A percentile compares a stretch with the other conserved stretches of the same genome.
Evolutionary conservation across 164 flowering plant genomes (phyloP).

Genomic region (Kingdonia uniflora): DNA sequence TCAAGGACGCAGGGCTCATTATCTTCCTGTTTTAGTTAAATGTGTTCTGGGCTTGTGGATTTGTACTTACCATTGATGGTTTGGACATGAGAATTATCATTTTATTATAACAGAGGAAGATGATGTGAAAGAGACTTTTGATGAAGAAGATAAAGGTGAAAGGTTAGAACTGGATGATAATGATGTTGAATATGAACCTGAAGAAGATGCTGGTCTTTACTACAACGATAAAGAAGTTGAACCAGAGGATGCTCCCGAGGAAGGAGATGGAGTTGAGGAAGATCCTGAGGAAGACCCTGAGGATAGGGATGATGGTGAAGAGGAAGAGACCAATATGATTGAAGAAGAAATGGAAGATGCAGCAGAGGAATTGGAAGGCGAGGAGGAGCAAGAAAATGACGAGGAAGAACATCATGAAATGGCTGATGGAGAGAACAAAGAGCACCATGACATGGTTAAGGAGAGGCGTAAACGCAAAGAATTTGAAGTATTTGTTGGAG

Average conservation of each 20-base stretch:
- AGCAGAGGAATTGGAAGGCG: slow-evolving; percentile 52
- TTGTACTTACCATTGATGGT: not conserved
- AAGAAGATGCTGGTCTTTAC: slow-evolving; percentile 45
- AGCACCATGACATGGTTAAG: slow-evolving; percentile 74
- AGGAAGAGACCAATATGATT: slow-evolving; percentile 39
- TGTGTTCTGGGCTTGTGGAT: not conserved
- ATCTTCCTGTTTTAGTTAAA: too few species aligned
- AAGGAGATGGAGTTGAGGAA: slow-evolving; percentile 26
- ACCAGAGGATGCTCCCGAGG: slow-evolving; percentile 43
- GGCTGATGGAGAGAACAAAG: slow-evolving; percentile 58
- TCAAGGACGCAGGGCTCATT: too few species aligned
- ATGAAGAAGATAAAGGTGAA: slow-evolving; percentile 65
- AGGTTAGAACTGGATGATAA: slow-evolving; percentile 76
- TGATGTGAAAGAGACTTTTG: slow-evolving; percentile 31
- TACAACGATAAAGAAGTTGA: slow-evolving; percentile 61
- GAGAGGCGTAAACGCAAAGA: slow-evolving; percentile 96
- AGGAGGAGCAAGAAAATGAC: slow-evolving; percentile 41
- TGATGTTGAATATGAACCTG: slow-evolving; percentile 69
- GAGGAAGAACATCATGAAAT: slow-evolving; percentile 32
- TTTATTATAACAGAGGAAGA: slow-evolving; percentile 4
- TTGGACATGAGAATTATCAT: not conserved
- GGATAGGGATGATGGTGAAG: slow-evolving; percentile 44
- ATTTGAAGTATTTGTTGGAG: slow-evolving; percentile 94
- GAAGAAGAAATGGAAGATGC: slow-evolving; percentile 56
- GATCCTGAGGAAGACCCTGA: slow-evolving; percentile 35